Evolutionary conservation across 75 land plant genomes (phyloP).

Genomic region (Gnetum montanum): DNA sequence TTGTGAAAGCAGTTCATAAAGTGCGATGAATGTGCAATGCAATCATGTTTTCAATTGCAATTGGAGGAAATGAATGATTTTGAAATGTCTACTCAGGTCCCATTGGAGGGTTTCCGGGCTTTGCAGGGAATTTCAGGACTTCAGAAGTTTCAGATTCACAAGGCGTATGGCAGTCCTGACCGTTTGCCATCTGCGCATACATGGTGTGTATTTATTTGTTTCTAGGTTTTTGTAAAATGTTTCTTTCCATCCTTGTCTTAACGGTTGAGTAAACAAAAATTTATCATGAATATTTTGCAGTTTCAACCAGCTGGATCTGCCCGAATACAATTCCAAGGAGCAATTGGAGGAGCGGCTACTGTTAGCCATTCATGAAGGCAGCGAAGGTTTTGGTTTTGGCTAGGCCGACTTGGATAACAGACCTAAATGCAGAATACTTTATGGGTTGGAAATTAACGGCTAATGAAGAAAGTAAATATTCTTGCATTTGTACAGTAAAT

Average conservation of each 20-base stretch:
- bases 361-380: slow-evolving; percentile 82
- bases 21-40: background rate
- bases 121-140: slow-evolving; percentile 84
- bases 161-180: slow-evolving; percentile 76
- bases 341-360: slow-evolving; percentile 75
- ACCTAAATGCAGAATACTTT: background rate
- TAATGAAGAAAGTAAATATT: too few relatives aligned
- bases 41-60: background rate
- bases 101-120: slow-evolving; percentile 79
- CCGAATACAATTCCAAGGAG: slow-evolving; percentile 78
- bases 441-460: too few relatives aligned
- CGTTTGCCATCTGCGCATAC: slow-evolving; percentile 92
- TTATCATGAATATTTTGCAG: slow-evolving; percentile 34
- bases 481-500: too few relatives aligned
- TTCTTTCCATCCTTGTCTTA: background rate
- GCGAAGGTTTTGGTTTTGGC: slow-evolving; percentile 90
- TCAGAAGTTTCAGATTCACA: slow-evolving; percentile 84
- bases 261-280: background rate
- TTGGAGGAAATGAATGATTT: too few relatives aligned
- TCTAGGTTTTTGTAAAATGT: background rate
- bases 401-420: too few relatives aligned
- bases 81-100: slow-evolving; percentile 39
- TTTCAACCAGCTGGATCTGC: slow-evolving; percentile 84
- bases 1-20: background rate
- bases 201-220: slow-evolving; percentile 29